phyloP scores from a whole-genome alignment of 1,284 basidiomycete genomes.

The Pseudozyma pruni region DNA sequence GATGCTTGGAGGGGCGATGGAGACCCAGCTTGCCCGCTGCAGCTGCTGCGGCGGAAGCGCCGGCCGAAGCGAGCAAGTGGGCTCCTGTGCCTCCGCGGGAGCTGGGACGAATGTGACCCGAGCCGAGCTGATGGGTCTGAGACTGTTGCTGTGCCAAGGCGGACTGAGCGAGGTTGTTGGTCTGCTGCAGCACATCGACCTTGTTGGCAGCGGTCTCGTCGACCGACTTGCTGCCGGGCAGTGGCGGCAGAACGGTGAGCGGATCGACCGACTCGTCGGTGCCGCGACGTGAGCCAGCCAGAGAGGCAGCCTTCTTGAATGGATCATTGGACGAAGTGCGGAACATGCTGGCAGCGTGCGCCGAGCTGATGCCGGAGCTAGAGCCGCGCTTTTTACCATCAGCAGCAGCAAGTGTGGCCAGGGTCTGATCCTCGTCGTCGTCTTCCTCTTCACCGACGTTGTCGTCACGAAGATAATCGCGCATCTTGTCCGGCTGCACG shows the following conservation, averaged over 20 bases:
- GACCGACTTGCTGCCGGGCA: slow-evolving; percentile 23
- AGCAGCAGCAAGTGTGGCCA: slow-evolving; percentile 21
- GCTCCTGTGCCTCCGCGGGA: slow-evolving; percentile 44
- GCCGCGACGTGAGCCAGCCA: slow-evolving; percentile 35
- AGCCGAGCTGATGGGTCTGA: slow-evolving; percentile 16
- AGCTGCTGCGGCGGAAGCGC: slow-evolving; percentile 55
- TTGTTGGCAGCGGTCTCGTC: slow-evolving; percentile 27
- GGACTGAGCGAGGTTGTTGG: slow-evolving; percentile 36
- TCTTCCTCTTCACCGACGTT: slow-evolving; percentile 55
- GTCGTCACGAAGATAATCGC: slow-evolving; percentile 50
- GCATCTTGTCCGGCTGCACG: slow-evolving; percentile 57
- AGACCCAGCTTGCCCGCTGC: slow-evolving; percentile 59
- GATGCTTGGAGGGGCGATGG: slow-evolving; percentile 48
- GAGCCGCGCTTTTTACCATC: slow-evolving; percentile 29
- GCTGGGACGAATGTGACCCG: slow-evolving; percentile 23
- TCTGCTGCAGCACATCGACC: slow-evolving; percentile 46
- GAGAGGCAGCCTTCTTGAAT: slow-evolving; percentile 28
- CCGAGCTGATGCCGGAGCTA: slow-evolving; percentile 36
- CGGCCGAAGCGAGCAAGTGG: slow-evolving; percentile 46
- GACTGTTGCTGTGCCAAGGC: slow-evolving; percentile 28
- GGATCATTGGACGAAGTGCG: slow-evolving; percentile 35
- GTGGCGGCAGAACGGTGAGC: slow-evolving; percentile 21
- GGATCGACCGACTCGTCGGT: slow-evolving; percentile 51
- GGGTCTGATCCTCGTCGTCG: slow-evolving; percentile 41
- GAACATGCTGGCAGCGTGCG: slow-evolving; percentile 44